Percentiles rank a stretch among this genome's conserved stretches.
Conservation (phyloP, 192 early-diverging fungal species). For the Geranomyces variabilis region DNA sequence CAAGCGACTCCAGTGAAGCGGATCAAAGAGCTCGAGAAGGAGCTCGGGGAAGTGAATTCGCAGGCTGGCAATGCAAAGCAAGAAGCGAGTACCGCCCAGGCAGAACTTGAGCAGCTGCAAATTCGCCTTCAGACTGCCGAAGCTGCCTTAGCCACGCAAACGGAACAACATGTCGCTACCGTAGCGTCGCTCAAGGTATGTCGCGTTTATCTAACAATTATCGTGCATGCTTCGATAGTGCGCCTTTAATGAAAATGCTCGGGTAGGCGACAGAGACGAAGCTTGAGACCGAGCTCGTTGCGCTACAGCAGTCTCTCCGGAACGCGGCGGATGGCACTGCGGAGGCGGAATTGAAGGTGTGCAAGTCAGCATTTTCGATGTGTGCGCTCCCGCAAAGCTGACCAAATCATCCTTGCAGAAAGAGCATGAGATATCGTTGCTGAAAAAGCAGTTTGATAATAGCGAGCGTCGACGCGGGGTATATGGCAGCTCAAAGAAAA, state of each 20-base stretch:
- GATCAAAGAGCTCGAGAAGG: slow-evolving; percentile 17
- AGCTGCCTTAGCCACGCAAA: neutral
- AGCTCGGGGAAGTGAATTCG: neutral
- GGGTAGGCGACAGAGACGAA: too few relatives aligned
- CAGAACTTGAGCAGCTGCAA: neutral
- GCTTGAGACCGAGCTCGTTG: neutral
- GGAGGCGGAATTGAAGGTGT: neutral
- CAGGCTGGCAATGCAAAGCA: neutral
- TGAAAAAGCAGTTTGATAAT: slow-evolving; percentile 29
- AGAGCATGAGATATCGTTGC: neutral
- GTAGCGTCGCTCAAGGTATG: neutral
- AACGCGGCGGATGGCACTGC: neutral
- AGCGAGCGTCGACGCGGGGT: slow-evolving; percentile 27
- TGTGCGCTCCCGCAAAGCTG: neutral
- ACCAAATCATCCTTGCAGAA: slow-evolving; percentile 1
- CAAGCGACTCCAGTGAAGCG: slow-evolving; percentile 25
- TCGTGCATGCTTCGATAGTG: too few relatives aligned
- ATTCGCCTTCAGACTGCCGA: neutral
- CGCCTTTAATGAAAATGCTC: too few relatives aligned
- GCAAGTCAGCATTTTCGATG: neutral
- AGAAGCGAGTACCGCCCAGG: neutral
- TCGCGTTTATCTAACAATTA: neutral
- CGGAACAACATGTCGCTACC: neutral
- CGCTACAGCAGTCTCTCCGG: neutral
- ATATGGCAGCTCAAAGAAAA: neutral